Conservation (phyloP, 139 green algal genomes). For the Chlorella sp. region DNA sequence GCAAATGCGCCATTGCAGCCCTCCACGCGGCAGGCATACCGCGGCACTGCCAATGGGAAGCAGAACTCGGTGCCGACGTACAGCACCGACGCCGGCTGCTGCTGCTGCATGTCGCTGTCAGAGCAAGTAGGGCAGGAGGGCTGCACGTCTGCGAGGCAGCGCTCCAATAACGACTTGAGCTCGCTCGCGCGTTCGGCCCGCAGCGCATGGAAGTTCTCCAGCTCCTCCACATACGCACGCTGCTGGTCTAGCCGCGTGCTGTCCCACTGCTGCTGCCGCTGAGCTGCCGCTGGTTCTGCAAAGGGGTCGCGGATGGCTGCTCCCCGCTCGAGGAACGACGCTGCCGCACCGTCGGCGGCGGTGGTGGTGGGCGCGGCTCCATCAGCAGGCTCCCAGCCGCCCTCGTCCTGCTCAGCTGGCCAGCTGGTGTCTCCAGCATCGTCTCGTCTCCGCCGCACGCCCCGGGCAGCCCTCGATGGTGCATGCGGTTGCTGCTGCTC, state of each 20-base stretch:
- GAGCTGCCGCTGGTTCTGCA: background rate
- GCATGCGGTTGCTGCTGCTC: too few species aligned
- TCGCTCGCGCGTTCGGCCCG: background rate
- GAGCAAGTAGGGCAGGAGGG: background rate
- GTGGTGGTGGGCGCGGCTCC: too few species aligned
- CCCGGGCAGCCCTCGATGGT: too few species aligned
- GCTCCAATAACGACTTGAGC: background rate
- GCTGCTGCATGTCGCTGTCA: background rate
- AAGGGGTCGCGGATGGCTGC: background rate
- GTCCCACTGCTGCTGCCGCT: background rate
- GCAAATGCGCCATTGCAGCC: background rate
- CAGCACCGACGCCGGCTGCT: background rate
- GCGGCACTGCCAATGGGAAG: background rate
- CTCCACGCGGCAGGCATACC: background rate
- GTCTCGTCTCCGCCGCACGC: too few species aligned
- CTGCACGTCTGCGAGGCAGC: background rate
- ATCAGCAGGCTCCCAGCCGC: too few species aligned
- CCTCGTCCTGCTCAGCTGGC: too few species aligned
- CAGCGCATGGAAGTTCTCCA: background rate
- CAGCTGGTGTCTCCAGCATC: too few species aligned
- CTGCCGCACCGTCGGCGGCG: too few species aligned
- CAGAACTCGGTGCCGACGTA: background rate
- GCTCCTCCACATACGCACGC: background rate
- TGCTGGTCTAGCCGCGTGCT: background rate
- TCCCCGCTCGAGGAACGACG: background rate